Evolutionary conservation across 768 basidiomycete species (phyloP).

Genomic region (Auriculariales sp.): DNA sequence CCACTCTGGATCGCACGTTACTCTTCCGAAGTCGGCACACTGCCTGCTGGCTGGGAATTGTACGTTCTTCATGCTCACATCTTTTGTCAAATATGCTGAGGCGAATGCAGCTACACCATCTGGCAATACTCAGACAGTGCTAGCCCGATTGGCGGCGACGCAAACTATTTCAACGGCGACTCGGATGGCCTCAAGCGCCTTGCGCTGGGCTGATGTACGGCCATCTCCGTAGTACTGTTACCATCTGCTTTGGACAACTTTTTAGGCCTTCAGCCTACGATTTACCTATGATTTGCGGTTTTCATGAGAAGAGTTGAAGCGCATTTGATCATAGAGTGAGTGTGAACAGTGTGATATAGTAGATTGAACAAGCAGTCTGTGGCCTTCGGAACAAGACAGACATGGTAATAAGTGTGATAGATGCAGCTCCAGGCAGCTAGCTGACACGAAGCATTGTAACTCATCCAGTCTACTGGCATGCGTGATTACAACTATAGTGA

Average conservation of each 20-base stretch:
- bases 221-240: neutral
- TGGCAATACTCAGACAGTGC: conserved; percentile 25
- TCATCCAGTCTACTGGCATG: too few relatives aligned
- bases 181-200: conserved; percentile 19
- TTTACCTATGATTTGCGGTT: too few relatives aligned
- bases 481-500: too few relatives aligned
- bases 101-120: conserved; percentile 6
- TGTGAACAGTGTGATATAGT: too few relatives aligned
- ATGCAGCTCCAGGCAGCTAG: too few relatives aligned
- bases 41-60: conserved; percentile 47
- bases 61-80: conserved; percentile 6
- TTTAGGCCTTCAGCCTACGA: neutral
- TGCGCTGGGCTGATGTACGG: neutral
- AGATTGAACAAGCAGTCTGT: too few relatives aligned
- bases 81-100: neutral
- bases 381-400: too few relatives aligned
- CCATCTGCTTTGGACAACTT: neutral
- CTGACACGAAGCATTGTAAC: too few relatives aligned
- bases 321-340: too few relatives aligned
- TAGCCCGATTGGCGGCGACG: conserved; percentile 42
- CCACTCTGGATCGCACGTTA: conserved; percentile 51
- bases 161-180: conserved; percentile 42
- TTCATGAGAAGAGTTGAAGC: too few relatives aligned
- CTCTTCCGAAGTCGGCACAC: conserved; percentile 31
- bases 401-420: too few relatives aligned